These are phyloP conservation scores for Tetrastigma voinierianum DNA, from an alignment of 164 flowering plant species.

Conservation along the genomic window DNA sequence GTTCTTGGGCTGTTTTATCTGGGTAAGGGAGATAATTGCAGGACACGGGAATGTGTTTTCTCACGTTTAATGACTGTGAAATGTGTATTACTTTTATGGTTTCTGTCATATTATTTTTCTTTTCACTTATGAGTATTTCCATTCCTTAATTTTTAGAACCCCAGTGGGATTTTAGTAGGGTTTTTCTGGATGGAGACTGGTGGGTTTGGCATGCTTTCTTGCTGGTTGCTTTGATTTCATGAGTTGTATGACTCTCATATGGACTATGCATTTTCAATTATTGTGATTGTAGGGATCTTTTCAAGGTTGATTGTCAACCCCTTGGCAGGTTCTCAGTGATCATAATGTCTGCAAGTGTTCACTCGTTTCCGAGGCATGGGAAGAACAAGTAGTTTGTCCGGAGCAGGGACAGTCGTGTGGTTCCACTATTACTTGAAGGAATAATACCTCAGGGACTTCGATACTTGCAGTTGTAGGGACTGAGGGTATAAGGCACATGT, in stretches of 20 bases:
- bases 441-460: conserved; percentile 12
- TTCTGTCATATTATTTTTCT: not conserved
- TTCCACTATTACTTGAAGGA: conserved; percentile 33
- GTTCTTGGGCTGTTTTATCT: not conserved
- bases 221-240: too few species aligned
- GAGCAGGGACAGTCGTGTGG: conserved; percentile 25
- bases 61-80: too few species aligned
- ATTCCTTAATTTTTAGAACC: not conserved
- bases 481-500: conserved; percentile 36
- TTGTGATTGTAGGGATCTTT: conserved; percentile 6
- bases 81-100: not conserved
- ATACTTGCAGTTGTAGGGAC: conserved; percentile 33
- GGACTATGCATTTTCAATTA: too few species aligned
- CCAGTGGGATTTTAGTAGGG: not conserved
- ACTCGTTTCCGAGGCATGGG: conserved; percentile 27
- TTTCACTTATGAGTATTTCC: not conserved
- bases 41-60: too few species aligned
- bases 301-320: not conserved
- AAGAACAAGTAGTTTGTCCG: conserved; percentile 25
- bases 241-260: too few species aligned
- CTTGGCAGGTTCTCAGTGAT: not conserved
- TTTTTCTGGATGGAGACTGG: not conserved
- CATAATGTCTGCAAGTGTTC: conserved; percentile 15
- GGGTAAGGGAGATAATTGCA: not conserved
- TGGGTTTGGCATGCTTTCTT: too few species aligned